Conservation (phyloP, 352 stramenopile genomes). For the Poterioochromonas sp. region DNA sequence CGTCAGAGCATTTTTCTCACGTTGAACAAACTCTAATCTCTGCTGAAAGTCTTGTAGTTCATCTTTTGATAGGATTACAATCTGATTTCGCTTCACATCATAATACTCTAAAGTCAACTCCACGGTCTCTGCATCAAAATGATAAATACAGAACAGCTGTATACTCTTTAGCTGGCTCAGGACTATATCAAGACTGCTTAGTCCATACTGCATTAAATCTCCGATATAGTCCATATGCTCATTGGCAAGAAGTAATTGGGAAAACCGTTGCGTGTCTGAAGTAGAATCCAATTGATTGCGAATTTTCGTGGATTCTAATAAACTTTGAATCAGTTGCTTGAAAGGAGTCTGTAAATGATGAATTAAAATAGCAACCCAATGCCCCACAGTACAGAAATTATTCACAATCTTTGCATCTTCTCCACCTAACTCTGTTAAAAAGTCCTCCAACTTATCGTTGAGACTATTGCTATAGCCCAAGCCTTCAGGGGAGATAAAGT, state of each 20-base stretch:
- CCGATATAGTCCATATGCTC: conserved; percentile 19
- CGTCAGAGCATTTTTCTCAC: conserved; percentile 38
- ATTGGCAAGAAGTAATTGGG: background rate
- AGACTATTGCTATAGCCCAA: conserved; percentile 4
- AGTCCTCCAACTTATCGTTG: conserved; percentile 25
- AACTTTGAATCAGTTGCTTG: background rate
- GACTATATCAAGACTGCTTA: conserved; percentile 20
- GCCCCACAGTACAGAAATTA: conserved; percentile 18
- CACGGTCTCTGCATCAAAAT: background rate
- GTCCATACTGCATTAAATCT: conserved; percentile 5
- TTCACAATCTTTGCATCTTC: conserved; percentile 22
- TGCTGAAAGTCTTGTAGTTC: conserved; percentile 45
- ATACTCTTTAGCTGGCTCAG: conserved; percentile 3
- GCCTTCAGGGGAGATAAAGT: background rate
- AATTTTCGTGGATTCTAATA: background rate
- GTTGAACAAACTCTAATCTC: conserved; percentile 46
- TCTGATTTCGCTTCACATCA: conserved; percentile 35
- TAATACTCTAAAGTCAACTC: conserved; percentile 30
- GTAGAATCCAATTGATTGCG: background rate
- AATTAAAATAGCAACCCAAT: conserved; percentile 16
- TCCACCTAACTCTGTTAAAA: conserved; percentile 16
- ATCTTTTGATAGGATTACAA: conserved; percentile 36
- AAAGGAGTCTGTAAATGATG: background rate
- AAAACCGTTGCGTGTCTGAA: background rate
- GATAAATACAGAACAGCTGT: background rate